Base-by-base conservation (phyloP, 225 moss, liverwort and hornwort genomes). In the Sphagnum contortum region DNA sequence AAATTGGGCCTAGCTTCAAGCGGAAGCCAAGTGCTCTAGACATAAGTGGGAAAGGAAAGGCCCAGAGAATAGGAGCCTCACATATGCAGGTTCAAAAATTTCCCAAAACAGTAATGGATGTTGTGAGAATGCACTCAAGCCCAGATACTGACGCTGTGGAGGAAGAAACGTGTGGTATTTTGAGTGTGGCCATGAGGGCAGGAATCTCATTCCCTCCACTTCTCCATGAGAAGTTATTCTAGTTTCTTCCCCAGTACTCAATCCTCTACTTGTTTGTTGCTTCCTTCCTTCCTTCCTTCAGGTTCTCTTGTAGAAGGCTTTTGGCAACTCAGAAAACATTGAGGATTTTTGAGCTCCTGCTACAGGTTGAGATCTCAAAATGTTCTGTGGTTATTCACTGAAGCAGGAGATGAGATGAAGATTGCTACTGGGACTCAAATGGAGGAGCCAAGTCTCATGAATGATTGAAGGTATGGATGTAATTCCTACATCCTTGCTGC, bases 51-150 rank as follows among this genome's bases (percentile, higher is more conserved):
- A 68, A 60, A 57, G 75, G 64, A 62, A 84, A 84, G 62, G 65
- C 10, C 5, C 80, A n/a, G 70, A 77, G 70, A 66, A 50, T 54
- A 71, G 71, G 78, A 69, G 29, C 49, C 49, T 70, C 72, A 62
- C 61, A 45, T 3, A 70, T 62, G 72, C 61, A 65, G 64, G 12
- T 6, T 44, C 73, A 48, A 50, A 69, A 50, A 11, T 66, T 46
- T 47, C 66, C 75, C 13, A 73, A 80, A 70, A 84, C 80, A 66
- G 75, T 80, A 55, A 84, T 80, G 80, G 84, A 80, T 75, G 75
- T 84, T 63, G 75, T 77, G 57, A 77, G 84, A 66, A 70, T 73
- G 54, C 73, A 75, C 64, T 73, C 80, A 60, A 66, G 70, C 58
- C 57, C 75, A 61, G 56, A 66, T 45, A 68, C 80, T 63, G 47